A percentile compares a stretch with the other conserved stretches of the same genome.
Conservation (phyloP, 257 asterid species). For the Solanum piurae region DNA sequence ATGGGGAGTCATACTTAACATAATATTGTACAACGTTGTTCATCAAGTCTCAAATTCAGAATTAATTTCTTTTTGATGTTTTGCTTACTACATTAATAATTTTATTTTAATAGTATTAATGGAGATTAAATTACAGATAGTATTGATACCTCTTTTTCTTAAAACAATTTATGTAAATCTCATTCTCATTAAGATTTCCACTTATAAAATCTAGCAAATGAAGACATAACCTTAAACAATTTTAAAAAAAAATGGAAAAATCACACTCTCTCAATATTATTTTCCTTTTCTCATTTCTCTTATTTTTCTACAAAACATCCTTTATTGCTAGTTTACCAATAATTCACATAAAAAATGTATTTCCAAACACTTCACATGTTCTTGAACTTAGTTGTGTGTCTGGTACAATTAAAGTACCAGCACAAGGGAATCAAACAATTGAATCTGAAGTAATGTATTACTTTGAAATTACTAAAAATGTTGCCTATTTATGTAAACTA, state of each 20-base stretch:
- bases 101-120: no score
- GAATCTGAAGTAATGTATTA: background rate
- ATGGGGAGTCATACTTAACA: no score
- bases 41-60: no score
- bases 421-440: background rate
- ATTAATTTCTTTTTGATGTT: no score
- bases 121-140: no score
- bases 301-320: background rate
- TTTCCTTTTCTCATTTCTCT: background rate
- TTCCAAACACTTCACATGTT: background rate
- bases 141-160: no score
- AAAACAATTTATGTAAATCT: background rate
- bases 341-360: background rate
- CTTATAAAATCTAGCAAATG: background rate
- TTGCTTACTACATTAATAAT: no score
- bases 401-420: background rate
- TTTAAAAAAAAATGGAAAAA: background rate
- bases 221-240: background rate
- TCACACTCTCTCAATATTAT: background rate
- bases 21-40: no score
- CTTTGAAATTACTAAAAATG: background rate
- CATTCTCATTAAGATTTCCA: background rate
- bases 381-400: background rate
- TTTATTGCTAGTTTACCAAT: background rate
- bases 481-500: background rate